Evolutionary conservation across 257 asterid species (phyloP).

Genomic region (Solanum pinnatisectum): DNA sequence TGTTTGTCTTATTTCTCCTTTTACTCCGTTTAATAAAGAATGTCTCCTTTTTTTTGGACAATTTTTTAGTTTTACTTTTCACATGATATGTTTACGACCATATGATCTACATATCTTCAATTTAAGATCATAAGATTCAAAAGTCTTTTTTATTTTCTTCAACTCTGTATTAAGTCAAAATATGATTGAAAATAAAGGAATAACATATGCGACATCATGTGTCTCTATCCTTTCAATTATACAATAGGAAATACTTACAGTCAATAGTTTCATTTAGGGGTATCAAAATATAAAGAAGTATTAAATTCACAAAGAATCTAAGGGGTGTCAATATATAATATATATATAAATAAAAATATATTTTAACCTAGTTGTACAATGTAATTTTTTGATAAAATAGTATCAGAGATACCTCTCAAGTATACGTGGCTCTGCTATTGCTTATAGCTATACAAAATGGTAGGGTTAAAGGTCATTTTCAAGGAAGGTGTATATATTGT

Average conservation of each 20-base stretch:
- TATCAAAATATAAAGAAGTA: not conserved
- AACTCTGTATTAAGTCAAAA: not conserved
- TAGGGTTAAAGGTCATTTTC: not conserved
- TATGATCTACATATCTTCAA: not conserved
- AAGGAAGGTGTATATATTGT: not conserved
- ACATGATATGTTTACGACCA: not conserved
- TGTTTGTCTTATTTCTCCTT: not conserved
- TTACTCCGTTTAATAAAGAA: not conserved
- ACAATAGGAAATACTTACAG: not conserved
- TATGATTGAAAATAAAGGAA: not conserved
- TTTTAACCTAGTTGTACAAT: not conserved
- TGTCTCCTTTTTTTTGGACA: too few species aligned
- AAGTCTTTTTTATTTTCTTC: not conserved
- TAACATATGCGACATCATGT: not conserved
- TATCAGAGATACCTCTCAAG: not conserved
- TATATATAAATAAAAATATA: too few species aligned
- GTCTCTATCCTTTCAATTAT: not conserved
- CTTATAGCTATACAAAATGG: not conserved
- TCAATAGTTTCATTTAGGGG: not conserved
- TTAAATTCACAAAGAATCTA: not conserved
- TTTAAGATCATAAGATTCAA: not conserved
- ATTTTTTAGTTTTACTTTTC: not conserved
- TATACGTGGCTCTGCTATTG: not conserved
- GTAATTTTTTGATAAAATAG: not conserved
- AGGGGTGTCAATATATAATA: not conserved